phyloP scores from a whole-genome alignment of 1,284 basidiomycete genomes.

The Phellinidium pouzarii region DNA sequence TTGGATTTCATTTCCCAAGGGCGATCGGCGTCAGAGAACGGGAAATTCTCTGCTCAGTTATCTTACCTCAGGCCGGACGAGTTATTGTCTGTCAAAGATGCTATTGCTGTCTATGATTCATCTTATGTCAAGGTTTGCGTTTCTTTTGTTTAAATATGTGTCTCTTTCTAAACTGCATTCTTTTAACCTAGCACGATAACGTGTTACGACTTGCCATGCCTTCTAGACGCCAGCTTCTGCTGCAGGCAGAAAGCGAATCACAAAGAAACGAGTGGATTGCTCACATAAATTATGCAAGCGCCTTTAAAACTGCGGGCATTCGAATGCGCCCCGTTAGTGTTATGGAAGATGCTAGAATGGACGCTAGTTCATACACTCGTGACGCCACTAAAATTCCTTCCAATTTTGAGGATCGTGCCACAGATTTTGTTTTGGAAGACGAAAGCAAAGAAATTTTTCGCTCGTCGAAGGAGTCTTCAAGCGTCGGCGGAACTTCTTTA shows the following conservation, averaged over 20 bases:
- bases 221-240: constrained; percentile 74
- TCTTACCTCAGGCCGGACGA: constrained; percentile 82
- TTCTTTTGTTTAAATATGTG: constrained; percentile 9
- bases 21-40: constrained; percentile 31
- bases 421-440: constrained; percentile 7
- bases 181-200: constrained; percentile 46
- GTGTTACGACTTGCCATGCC: constrained; percentile 77
- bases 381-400: constrained; percentile 1
- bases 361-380: constrained; percentile 27
- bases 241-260: constrained; percentile 66
- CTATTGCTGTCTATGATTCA: constrained; percentile 74
- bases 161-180: background rate
- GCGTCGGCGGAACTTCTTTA: background rate
- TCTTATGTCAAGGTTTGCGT: constrained; percentile 63
- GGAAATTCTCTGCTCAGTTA: constrained; percentile 42
- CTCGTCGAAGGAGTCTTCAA: background rate
- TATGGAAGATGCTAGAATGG: constrained; percentile 42
- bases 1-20: constrained; percentile 49
- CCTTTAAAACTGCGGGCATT: constrained; percentile 85
- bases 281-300: constrained; percentile 89
- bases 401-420: constrained; percentile 20
- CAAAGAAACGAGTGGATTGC: constrained; percentile 92
- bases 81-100: constrained; percentile 71
- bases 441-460: background rate
- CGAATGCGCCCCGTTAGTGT: constrained; percentile 73